Conservation (phyloP, 805 yeast genomes). For the Peterozyma xylosa region DNA sequence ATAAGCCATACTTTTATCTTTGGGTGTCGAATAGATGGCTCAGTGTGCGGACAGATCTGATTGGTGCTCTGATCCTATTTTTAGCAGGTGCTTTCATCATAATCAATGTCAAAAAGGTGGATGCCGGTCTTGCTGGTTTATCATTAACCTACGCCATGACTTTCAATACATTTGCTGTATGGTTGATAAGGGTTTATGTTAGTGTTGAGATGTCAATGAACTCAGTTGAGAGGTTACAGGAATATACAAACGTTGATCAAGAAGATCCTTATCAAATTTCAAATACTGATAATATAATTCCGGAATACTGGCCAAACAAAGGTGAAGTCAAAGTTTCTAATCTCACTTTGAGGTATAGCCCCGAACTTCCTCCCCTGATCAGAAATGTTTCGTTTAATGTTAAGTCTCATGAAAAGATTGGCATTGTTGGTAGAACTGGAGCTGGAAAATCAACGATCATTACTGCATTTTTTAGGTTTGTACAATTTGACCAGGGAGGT, state of each 20-base stretch:
- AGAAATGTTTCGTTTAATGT: slow-evolving; percentile 48
- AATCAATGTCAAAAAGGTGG: slow-evolving; percentile 50
- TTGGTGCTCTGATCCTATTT: slow-evolving; percentile 74
- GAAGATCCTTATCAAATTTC: slow-evolving; percentile 69
- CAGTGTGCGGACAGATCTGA: slow-evolving; percentile 75
- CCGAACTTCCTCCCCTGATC: slow-evolving; percentile 63
- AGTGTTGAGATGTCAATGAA: slow-evolving; percentile 90
- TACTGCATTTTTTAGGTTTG: slow-evolving; percentile 64
- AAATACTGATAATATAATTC: slow-evolving; percentile 17
- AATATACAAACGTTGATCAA: slow-evolving; percentile 56
- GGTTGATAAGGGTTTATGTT: slow-evolving; percentile 92
- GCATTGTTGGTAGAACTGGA: slow-evolving; percentile 86
- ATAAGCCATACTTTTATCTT: slow-evolving; percentile 73
- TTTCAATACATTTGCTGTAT: slow-evolving; percentile 75
- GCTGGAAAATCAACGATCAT: slow-evolving; percentile 79
- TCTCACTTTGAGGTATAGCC: slow-evolving; percentile 66
- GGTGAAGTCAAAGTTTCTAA: slow-evolving; percentile 54
- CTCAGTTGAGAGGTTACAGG: slow-evolving; percentile 82
- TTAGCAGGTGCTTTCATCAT: slow-evolving; percentile 65
- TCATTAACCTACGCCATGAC: slow-evolving; percentile 80
- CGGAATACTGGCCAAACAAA: slow-evolving; percentile 45
- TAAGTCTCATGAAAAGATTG: slow-evolving; percentile 65
- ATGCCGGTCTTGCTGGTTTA: slow-evolving; percentile 80
- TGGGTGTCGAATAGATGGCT: slow-evolving; percentile 77
- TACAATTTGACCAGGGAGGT: slow-evolving; percentile 55